Conservation (phyloP, 2,329 filamentous ascomycete genomes). For the Coniochaeta sp. region DNA sequence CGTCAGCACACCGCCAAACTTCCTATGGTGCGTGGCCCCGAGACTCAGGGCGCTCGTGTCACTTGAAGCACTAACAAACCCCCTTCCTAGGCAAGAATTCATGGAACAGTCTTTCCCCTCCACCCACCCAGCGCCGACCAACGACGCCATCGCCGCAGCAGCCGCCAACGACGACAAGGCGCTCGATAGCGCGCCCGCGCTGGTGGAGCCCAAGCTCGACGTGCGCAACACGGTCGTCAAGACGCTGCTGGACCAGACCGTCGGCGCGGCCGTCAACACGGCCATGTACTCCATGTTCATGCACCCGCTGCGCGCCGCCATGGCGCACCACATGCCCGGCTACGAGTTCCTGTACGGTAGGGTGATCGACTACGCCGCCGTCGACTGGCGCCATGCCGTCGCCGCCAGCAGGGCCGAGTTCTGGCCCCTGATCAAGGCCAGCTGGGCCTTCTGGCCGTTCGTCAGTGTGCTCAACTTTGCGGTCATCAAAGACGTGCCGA, state of each 20-base stretch:
- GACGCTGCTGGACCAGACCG: conserved; percentile 44
- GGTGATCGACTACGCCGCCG: conserved; percentile 33
- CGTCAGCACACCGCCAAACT: conserved; percentile 73
- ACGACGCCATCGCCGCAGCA: conserved; percentile 30
- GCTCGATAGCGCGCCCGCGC: conserved; percentile 24
- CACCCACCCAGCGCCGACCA: conserved; percentile 36
- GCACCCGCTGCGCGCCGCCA: conserved; percentile 46
- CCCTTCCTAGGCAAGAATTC: conserved; percentile 56
- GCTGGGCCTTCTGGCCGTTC: conserved; percentile 63
- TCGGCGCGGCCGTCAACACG: conserved; percentile 51
- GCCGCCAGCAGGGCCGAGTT: conserved; percentile 46
- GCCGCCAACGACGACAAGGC: conserved; percentile 33
- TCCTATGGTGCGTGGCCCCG: conserved; percentile 56
- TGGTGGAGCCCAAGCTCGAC: conserved; percentile 46
- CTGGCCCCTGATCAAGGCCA: conserved; percentile 57
- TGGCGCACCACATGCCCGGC: conserved; percentile 31
- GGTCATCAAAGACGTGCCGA: conserved; percentile 55
- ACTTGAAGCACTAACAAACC: background rate
- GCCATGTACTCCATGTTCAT: conserved; percentile 42
- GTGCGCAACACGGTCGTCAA: conserved; percentile 38
- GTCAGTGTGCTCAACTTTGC: conserved; percentile 63
- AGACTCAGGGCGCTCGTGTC: background rate
- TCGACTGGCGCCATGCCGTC: conserved; percentile 38
- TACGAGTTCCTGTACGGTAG: conserved; percentile 20
- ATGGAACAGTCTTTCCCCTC: conserved; percentile 71